These are phyloP conservation scores for Phialemonium atrogriseum DNA, from an alignment of 2,329 filamentous ascomycete species.

Conservation along the genomic window DNA sequence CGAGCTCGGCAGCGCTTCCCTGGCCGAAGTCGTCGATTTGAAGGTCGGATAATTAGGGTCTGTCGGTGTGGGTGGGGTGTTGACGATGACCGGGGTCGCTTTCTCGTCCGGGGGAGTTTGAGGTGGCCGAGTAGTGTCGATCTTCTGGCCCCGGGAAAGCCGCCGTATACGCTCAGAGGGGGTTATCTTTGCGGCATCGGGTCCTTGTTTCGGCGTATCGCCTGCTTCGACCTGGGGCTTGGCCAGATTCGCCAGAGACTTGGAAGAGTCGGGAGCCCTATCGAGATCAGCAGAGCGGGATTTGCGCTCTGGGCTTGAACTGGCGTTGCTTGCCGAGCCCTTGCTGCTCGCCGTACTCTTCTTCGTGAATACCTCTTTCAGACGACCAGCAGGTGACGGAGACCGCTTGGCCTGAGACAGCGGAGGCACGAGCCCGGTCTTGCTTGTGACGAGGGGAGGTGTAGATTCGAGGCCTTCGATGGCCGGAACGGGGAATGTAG, in stretches of 20 bases:
- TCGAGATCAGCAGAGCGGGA: conserved; percentile 13
- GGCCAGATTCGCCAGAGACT: conserved; percentile 1
- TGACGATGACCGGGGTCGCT: conserved; percentile 49
- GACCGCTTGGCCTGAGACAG: conserved; percentile 44
- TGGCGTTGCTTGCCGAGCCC: conserved; percentile 34
- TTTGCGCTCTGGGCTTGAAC: conserved; percentile 12
- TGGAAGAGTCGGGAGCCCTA: conserved; percentile 2
- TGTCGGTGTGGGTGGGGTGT: conserved; percentile 58
- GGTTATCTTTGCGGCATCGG: conserved; percentile 6
- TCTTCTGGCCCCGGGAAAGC: conserved; percentile 18
- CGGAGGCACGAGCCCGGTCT: conserved; percentile 32
- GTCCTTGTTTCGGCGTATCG: conserved; percentile 3
- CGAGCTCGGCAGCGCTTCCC: conserved; percentile 10
- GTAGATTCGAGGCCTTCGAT: conserved; percentile 23
- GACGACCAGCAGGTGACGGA: conserved; percentile 60
- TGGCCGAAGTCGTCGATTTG: conserved; percentile 13
- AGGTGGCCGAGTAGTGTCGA: conserved; percentile 26
- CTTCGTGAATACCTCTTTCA: conserved; percentile 64
- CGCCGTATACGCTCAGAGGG: conserved; percentile 17
- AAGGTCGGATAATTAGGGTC: conserved; percentile 26
- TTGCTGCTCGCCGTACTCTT: too few relatives aligned
- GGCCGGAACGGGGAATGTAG: conserved; percentile 25
- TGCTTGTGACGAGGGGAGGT: conserved; percentile 20
- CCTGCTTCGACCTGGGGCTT: conserved; percentile 1
- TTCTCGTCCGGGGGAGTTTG: conserved; percentile 40